Evolutionary conservation across 202 grass and related monocot species (phyloP).

Genomic region (Hordeum pubiflorum): DNA sequence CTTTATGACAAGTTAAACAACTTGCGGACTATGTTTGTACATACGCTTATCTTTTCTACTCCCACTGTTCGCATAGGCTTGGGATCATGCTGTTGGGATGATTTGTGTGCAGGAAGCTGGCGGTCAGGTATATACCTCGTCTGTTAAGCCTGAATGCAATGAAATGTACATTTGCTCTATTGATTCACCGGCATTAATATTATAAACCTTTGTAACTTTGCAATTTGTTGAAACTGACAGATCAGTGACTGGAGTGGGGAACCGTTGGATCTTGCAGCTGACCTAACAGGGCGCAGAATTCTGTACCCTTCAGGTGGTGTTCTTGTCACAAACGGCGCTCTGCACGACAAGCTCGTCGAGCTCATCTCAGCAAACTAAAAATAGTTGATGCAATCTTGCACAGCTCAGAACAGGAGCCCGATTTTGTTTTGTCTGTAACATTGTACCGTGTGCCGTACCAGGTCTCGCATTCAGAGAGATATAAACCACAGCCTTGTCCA

Average conservation of each 20-base stretch:
- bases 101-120: constrained; percentile 87
- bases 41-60: constrained; percentile 13
- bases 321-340: constrained; percentile 62
- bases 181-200: background rate
- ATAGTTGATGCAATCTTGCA: constrained; percentile 12
- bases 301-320: constrained; percentile 74
- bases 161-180: constrained; percentile 3
- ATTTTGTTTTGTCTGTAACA: background rate
- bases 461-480: background rate
- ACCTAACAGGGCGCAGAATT: constrained; percentile 58
- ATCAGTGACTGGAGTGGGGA: constrained; percentile 82
- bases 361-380: constrained; percentile 59
- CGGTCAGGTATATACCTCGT: constrained; percentile 45
- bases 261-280: constrained; percentile 63
- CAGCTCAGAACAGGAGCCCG: background rate
- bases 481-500: background rate
- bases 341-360: constrained; percentile 58
- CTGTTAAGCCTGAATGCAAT: background rate
- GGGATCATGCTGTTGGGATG: constrained; percentile 89
- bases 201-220: background rate
- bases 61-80: constrained; percentile 38
- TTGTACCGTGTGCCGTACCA: background rate
- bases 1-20: constrained; percentile 24
- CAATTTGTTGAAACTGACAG: constrained; percentile 36
- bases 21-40: constrained; percentile 12